Evolutionary conservation across 2,329 filamentous ascomycete species (phyloP).

Genomic region (Bipolaris oryzae): DNA sequence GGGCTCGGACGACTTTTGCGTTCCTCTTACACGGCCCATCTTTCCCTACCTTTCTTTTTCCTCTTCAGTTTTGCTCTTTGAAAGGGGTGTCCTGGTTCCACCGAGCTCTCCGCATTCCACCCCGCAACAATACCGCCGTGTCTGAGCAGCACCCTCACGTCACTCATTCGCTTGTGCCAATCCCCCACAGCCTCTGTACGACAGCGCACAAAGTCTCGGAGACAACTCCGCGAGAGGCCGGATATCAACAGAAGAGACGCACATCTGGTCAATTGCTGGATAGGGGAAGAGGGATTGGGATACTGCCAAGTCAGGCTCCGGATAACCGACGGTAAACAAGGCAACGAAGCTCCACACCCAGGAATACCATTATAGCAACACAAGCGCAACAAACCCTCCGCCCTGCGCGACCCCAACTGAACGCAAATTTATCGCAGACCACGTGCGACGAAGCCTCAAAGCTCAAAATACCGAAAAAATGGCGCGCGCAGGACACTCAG

Average conservation of each 20-base stretch:
- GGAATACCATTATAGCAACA: not conserved
- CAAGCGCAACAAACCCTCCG: not conserved
- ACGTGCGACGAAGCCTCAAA: slow-evolving; percentile 1
- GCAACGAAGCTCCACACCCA: slow-evolving; percentile 1
- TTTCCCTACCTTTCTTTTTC: not conserved
- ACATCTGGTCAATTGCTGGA: not conserved
- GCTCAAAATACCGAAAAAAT: slow-evolving; percentile 28
- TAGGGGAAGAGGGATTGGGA: slow-evolving; percentile 8
- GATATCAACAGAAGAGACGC: not conserved
- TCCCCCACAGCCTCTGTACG: slow-evolving; percentile 2
- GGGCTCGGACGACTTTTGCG: slow-evolving; percentile 7
- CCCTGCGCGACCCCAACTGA: not conserved
- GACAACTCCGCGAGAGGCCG: not conserved
- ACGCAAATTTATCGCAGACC: not conserved
- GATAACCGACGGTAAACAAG: slow-evolving; percentile 17
- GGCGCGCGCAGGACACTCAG: slow-evolving; percentile 43
- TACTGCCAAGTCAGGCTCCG: slow-evolving; percentile 20
- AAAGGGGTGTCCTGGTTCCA: slow-evolving; percentile 11
- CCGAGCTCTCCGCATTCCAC: slow-evolving; percentile 21
- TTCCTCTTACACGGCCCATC: not conserved
- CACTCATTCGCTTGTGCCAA: slow-evolving; percentile 24
- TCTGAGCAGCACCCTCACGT: slow-evolving; percentile 18
- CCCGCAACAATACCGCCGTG: slow-evolving; percentile 18
- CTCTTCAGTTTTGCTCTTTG: not conserved
- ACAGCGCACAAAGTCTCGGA: slow-evolving; percentile 5